Base-by-base conservation (phyloP, 1,139 yeast species). In the Sugiyamaella sp. region DNA sequence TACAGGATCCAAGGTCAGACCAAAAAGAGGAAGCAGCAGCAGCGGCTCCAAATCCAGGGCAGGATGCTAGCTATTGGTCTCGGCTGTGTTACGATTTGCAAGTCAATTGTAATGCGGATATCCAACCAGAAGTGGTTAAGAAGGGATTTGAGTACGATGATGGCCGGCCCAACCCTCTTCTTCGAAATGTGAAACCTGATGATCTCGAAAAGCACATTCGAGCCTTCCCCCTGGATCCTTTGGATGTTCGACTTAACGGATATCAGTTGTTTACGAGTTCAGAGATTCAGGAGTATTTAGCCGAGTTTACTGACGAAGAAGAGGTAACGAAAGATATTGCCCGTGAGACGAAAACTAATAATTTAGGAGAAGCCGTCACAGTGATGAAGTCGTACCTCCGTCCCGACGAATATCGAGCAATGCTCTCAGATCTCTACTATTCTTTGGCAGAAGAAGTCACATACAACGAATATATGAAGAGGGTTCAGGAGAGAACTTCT, bases 371-470 rank as follows among this genome's bases (percentile, higher is more conserved):
- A 41, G 46, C 25, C 17, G 1, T 49, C 5, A 25, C 43, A 3
- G 6, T 40, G 16, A 16, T 56, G 35, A 51, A 56, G 25, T 49
- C 52, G 24, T 53, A 53, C 22, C 22, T 60, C 32, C 51, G 57
- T 14, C 54, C 56, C 1, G 57, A 50, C 5, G 63, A 60, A 37
- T 47, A 56, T 22, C 47, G 60, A 14, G 42, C 44, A 29, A 20
- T 57, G 6, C 51, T 60, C 17, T 37, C 56, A 14, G 54, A 57
- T 21, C 46, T 60, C 24, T 60, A 58, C 32, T 60, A 56, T 44
- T 55, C 51, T 14, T 42, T 55, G 25, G 53, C 54, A 8, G 32
- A 44, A 20, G 48, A 45, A 37, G 39, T 29, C 6, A 41, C 4
- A 29, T 25, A 17, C 12, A 25, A 25, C 14, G 14, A 43, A 16